Evolutionary conservation across 768 basidiomycete genomes (phyloP), one percentile per base, ranked within the genome.

Genomic region (Leccinum obscurum): DNA sequence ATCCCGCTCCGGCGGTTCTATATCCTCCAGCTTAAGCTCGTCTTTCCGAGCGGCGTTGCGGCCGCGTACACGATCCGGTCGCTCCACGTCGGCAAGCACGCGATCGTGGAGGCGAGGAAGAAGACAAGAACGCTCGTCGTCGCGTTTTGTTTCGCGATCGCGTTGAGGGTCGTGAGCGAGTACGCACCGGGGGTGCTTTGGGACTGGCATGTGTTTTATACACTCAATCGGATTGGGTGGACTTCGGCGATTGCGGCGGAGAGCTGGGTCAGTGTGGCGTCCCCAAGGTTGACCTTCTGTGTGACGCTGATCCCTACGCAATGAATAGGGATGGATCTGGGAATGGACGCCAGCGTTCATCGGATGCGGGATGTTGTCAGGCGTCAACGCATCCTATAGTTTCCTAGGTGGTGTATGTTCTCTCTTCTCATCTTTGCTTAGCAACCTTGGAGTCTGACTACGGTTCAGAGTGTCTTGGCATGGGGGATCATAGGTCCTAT

Each of bases 401-500:
- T 86, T 85, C 75, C 72, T 67, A 54, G 51, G 72, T 9, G 72
- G 70, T 4, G 83, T 84, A 64, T 63, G 82, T 72, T 26, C 17
- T 4, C 26, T 46, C 39, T 52, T 17, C 1, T 11, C 20, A 20
- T 20, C 46, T 20, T 20, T 3, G 22, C 10, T 49, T 24, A 24
- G 14, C 22, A 15, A 41, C 49, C 11, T 37, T 24, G 14, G 22
- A n/a, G 14, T 13, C 7, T n/a, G 14, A 24, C 15, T 10, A 50
- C 26, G 5, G 11, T 48, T 44, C 22, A 65, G 68, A 84, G 81
- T 83, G 66, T 87, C 53, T 77, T 86, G 28, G 83, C 85, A 1
- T 87, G 84, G 84, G 85, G 81, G 46, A 82, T 87, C 71, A 80
- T 88, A 54, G 81, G 81, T 1, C 85, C 85, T 6, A 68, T 80